Conservation (phyloP, 805 yeast genomes). For the Starmerella bacillaris region DNA sequence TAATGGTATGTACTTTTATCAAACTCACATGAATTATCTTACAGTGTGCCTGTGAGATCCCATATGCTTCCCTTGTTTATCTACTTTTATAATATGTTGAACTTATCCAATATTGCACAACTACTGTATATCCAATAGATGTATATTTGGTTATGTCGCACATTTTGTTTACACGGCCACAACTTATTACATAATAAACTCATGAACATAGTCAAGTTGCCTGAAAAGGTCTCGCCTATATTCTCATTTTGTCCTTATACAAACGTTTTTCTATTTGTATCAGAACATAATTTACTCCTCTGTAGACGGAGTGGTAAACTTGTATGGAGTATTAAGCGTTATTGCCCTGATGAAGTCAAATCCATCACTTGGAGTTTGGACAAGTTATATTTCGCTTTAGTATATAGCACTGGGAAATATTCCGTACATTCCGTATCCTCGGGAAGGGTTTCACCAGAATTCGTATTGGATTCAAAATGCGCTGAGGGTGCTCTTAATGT, state of each 20-base stretch:
- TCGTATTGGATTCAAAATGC: too few species aligned
- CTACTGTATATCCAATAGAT: too few species aligned
- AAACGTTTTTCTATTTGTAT: conserved; percentile 9
- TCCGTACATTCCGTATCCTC: conserved; percentile 31
- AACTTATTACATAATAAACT: neutral
- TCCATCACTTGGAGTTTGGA: conserved; percentile 24
- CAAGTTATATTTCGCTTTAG: conserved; percentile 28
- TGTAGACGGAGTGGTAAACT: conserved; percentile 16
- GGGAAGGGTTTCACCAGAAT: conserved; percentile 24
- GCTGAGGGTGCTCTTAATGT: too few species aligned
- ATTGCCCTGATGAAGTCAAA: conserved; percentile 2
- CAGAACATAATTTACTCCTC: conserved; percentile 6
- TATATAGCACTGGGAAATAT: conserved; percentile 29
- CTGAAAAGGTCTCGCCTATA: conserved; percentile 5
- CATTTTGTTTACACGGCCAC: neutral
- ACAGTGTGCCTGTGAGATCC: too few species aligned
- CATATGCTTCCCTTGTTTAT: too few species aligned
- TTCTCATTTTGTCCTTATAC: conserved; percentile 7
- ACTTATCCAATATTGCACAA: too few species aligned
- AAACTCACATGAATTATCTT: too few species aligned
- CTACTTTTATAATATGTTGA: too few species aligned
- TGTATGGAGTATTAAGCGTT: conserved; percentile 15
- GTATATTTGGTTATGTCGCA: neutral
- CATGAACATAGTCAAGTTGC: conserved; percentile 9
- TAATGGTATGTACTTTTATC: too few species aligned